A percentile compares a stretch with the other conserved stretches of the same genome.
phyloP scores from a whole-genome alignment of 2,329 filamentous ascomycete species.

The Pleomassaria siparia region DNA sequence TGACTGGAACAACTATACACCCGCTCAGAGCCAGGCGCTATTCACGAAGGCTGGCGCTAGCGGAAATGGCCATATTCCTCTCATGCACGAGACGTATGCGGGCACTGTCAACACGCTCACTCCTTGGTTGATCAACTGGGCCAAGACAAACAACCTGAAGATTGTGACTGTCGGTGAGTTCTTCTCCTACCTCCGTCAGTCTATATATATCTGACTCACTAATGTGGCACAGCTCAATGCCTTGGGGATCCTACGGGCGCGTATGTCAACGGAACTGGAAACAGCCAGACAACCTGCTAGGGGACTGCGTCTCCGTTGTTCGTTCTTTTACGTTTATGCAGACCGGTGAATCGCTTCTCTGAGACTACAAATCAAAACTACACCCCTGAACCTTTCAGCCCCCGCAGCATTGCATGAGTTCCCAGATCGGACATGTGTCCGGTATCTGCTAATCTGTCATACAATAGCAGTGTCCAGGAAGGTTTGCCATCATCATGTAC shows the following conservation, averaged over 20 bases:
- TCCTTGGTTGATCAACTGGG: slow-evolving; percentile 42
- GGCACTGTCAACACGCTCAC: slow-evolving; percentile 37
- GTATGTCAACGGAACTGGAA: slow-evolving; percentile 29
- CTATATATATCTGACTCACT: slow-evolving; percentile 7
- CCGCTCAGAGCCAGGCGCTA: slow-evolving; percentile 34
- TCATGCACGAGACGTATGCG: slow-evolving; percentile 37
- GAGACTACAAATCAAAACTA: neutral
- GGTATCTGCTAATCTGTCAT: slow-evolving; percentile 3
- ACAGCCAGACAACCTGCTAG: slow-evolving; percentile 23
- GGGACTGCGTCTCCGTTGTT: neutral
- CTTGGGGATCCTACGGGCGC: slow-evolving; percentile 32
- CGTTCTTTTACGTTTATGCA: slow-evolving; percentile 1
- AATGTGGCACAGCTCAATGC: slow-evolving; percentile 29
- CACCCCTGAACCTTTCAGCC: too few relatives aligned
- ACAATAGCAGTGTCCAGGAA: neutral
- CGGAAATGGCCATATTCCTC: slow-evolving; percentile 39
- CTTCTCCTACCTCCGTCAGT: neutral
- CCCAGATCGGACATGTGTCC: too few relatives aligned
- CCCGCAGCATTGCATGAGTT: too few relatives aligned
- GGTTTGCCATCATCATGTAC: slow-evolving; percentile 8
- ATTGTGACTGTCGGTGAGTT: slow-evolving; percentile 39
- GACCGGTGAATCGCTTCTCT: neutral
- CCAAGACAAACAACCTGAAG: slow-evolving; percentile 39
- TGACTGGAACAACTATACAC: slow-evolving; percentile 39
- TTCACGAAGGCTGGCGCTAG: slow-evolving; percentile 35